Evolutionary conservation across 352 stramenopile genomes (phyloP), one percentile per base, ranked within the genome.

Genomic region (Phytophthora melonis): DNA sequence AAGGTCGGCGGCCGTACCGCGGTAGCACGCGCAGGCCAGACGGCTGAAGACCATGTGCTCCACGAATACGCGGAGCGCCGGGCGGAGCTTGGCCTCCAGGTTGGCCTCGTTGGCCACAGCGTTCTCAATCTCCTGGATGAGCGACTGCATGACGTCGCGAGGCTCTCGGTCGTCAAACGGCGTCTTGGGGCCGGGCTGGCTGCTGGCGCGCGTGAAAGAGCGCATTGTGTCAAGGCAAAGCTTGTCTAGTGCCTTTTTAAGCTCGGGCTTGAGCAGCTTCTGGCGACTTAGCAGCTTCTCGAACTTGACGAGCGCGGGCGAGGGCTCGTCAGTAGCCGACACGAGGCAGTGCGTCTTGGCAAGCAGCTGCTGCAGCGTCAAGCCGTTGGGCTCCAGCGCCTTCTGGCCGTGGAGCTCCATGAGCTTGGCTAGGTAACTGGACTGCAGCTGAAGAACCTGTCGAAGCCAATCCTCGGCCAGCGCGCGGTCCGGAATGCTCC

Each of bases 11-110:
- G 86, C 75, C 10, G 79, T 80, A 10, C 75, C 70, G 14, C 80
- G 75, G 71, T 93, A 93, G 74, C 84, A 93, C 19, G 83, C 86
- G 41, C 80, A 83, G 2, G 80, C 87, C 27, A 96, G 75, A 13
- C 89, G 87, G 23, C 72, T 84, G 61, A 90, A 93, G 18, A 94
- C 79, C 85, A 94, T 92, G 58, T 94, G 83, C 72, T 94, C 86
- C 50, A 93, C 78, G 32, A 93, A 87, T 50, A 82, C 64, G 27
- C 66, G 77, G 3, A 93, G 74, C 4, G 81, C 68, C 0, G 63
- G 59, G 0, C 74, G 68, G 3, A 78, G 66, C 1, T 23, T 56
- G 16, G 81, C 71, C 2, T 70, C 58, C 23, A 91, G 52, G 34
- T 70, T 78, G 10, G 75, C 82, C 27, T 86, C 78, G 11, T 66